These are phyloP conservation scores for Primulina eburnea DNA, from an alignment of 257 asterid genomes.

Conservation along the genomic window DNA sequence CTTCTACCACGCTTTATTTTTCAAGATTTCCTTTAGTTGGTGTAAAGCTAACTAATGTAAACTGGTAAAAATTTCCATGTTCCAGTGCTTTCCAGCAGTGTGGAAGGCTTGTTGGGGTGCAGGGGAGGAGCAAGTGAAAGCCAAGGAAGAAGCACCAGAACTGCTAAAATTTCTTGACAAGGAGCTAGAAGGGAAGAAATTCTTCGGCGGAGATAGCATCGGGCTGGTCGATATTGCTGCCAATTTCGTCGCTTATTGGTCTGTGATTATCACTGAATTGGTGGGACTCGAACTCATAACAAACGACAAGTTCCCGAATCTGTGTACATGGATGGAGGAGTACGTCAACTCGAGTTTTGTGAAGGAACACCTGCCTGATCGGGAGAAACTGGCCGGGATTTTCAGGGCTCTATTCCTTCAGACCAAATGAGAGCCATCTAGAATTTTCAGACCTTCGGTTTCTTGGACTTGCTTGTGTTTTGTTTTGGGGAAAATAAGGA, in stretches of 20 bases:
- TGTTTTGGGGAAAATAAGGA: not conserved
- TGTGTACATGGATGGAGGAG: not conserved
- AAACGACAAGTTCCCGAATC: conserved; percentile 11
- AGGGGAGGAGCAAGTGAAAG: conserved; percentile 34
- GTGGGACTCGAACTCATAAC: conserved; percentile 29
- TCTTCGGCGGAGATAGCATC: conserved; percentile 42
- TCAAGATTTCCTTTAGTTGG: too few relatives aligned
- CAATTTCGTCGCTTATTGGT: conserved; percentile 30
- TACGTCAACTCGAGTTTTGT: not conserved
- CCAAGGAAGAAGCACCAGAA: conserved; percentile 33
- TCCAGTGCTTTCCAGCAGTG: conserved; percentile 28
- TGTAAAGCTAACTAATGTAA: not conserved
- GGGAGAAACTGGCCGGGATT: not conserved
- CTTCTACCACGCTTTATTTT: not conserved
- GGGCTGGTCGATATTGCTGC: conserved; percentile 37
- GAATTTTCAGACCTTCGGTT: not conserved
- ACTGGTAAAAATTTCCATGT: not conserved
- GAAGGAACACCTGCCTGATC: not conserved
- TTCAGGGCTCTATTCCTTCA: not conserved
- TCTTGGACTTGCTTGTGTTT: not conserved
- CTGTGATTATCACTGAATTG: conserved; percentile 25
- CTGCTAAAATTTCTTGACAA: conserved; percentile 29
- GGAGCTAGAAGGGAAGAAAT: conserved; percentile 38
- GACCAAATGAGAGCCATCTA: not conserved
- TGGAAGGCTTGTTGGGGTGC: conserved; percentile 24